Evolutionary conservation across 495 filamentous ascomycete genomes (phyloP), one percentile per base, ranked within the genome.

Genomic region (Articulospora tetracladia): DNA sequence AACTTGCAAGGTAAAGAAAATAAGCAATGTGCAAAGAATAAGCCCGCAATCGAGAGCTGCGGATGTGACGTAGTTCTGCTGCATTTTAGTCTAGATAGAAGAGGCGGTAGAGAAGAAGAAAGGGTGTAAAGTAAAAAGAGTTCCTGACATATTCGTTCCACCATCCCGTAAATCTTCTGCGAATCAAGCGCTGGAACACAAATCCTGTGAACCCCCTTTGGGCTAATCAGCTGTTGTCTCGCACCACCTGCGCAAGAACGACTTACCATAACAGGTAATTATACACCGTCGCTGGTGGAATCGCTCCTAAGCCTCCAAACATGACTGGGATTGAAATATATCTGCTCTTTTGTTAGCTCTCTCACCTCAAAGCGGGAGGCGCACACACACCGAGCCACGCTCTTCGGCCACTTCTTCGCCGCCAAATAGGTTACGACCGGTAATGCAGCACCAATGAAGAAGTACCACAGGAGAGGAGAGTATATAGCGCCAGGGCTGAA

Each of bases 51-150:
- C 77, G 30, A 93, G 74, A 2, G 83, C 88, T 0, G 88, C 87
- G 22, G 87, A 89, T 0, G 86, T 81, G 63, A 91, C 76, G 69
- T 91, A 92, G 75, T 91, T 92, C 71, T 90, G 44, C 24, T 39
- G 15, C 49, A 20, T 19, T 25, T n/a, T 23, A 57, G 34, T n/a
- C 20, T 47, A 55, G n/a, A n/a, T n/a, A n/a, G n/a, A n/a, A n/a
- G n/a, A n/a, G n/a, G n/a, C n/a, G n/a, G 53, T 34, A 39, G n/a
- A 23, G 25, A 8, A 23, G 25, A 49, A 23, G 19, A 30, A 58
- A 58, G 25, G 4, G 36, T 22, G 27, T 17, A 6, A 52, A 6
- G n/a, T n/a, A n/a, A n/a, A n/a, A n/a, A n/a, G n/a, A n/a, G n/a
- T n/a, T n/a, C 17, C 49, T 52, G 2, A 44, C 57, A 47, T 55